These are phyloP conservation scores for Dendrothele bispora DNA, from an alignment of 768 basidiomycete species.

Conservation along the genomic window DNA sequence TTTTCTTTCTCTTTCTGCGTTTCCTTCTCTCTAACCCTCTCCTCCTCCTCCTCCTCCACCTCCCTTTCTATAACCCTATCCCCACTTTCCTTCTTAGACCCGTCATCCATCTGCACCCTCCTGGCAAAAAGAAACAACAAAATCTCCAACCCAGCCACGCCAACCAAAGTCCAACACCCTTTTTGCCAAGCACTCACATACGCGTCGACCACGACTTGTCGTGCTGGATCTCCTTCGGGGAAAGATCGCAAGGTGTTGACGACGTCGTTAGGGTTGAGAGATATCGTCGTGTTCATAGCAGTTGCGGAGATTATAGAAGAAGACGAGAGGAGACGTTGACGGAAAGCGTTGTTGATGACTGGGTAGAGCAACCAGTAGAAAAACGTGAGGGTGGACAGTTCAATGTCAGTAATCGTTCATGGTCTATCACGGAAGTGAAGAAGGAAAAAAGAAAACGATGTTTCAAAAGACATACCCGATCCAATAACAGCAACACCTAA, in stretches of 20 bases:
- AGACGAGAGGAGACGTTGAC: constrained; percentile 1
- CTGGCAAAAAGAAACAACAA: constrained; percentile 16
- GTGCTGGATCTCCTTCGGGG: constrained; percentile 8
- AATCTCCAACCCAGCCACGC: constrained; percentile 20
- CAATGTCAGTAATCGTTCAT: too few species aligned
- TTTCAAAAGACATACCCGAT: constrained; percentile 11
- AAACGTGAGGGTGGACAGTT: background rate
- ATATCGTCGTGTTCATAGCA: constrained; percentile 5
- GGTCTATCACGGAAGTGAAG: too few species aligned
- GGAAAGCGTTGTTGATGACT: constrained; percentile 25
- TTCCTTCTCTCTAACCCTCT: too few species aligned
- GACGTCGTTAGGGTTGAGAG: constrained; percentile 20
- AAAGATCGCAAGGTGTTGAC: constrained; percentile 13
- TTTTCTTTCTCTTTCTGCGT: too few species aligned
- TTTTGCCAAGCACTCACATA: constrained; percentile 21
- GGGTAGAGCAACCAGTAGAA: background rate
- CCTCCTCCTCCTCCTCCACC: too few species aligned
- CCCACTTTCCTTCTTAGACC: too few species aligned
- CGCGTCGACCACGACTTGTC: constrained; percentile 12
- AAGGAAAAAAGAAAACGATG: too few species aligned
- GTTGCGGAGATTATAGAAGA: background rate
- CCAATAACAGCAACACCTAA: constrained; percentile 26
- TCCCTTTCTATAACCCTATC: too few species aligned
- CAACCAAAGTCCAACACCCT: constrained; percentile 18
- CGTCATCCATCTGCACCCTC: constrained; percentile 6